phyloP scores from a whole-genome alignment of 108 stramenopile species.

The Pseudonitzschia multiseries region DNA sequence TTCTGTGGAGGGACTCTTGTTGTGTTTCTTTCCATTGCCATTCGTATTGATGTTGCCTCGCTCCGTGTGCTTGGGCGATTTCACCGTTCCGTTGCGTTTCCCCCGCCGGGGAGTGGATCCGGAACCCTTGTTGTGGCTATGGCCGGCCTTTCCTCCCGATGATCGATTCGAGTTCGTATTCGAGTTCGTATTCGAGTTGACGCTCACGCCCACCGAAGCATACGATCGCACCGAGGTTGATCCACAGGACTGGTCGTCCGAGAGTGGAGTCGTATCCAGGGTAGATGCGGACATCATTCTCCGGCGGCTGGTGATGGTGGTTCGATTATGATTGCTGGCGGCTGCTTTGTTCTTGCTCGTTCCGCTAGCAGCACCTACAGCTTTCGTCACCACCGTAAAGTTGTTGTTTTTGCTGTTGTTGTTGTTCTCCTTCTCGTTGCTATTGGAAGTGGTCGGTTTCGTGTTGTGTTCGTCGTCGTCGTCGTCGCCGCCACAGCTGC shows the following conservation, averaged over 20 bases:
- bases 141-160: background rate
- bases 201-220: constrained; percentile 19
- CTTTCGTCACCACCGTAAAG: too few relatives aligned
- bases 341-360: too few relatives aligned
- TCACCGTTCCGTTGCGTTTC: background rate
- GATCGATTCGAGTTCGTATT: constrained; percentile 18
- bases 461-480: background rate
- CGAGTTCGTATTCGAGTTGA: too few relatives aligned
- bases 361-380: too few relatives aligned
- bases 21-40: background rate
- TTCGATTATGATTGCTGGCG: too few relatives aligned
- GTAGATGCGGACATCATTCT: constrained; percentile 41
- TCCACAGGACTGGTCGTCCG: constrained; percentile 44
- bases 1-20: background rate
- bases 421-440: background rate
- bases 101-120: background rate
- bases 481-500: too few relatives aligned
- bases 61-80: constrained; percentile 9
- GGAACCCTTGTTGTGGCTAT: background rate
- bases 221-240: constrained; percentile 32
- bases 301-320: too few relatives aligned
- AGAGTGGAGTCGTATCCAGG: constrained; percentile 35
- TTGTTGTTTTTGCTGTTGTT: too few relatives aligned
- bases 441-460: background rate
- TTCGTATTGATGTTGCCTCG: background rate